A percentile compares a stretch with the other conserved stretches of the same genome.
These are phyloP conservation scores for Westerdykella sp. DNA, from an alignment of 2,329 filamentous ascomycete genomes.

Conservation along the genomic window DNA sequence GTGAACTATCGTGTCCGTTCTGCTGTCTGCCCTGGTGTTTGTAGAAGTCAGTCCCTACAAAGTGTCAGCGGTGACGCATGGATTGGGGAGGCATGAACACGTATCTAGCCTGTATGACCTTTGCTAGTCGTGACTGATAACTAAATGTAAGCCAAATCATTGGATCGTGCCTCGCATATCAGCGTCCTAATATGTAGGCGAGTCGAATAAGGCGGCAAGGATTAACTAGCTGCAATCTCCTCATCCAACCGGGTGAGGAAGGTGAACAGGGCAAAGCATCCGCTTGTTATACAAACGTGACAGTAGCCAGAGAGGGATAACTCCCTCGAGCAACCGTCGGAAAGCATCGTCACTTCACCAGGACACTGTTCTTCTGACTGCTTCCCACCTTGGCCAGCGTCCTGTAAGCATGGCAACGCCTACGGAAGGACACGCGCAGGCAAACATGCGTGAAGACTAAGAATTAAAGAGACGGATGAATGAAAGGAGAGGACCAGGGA, in stretches of 20 bases:
- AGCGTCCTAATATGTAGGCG: too few relatives aligned
- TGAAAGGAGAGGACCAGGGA: conserved; percentile 1
- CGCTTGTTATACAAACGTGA: background rate
- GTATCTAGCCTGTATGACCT: conserved; percentile 2
- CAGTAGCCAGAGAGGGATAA: conserved; percentile 1
- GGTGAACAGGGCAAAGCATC: background rate
- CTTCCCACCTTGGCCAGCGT: too few relatives aligned
- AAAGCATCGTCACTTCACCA: background rate
- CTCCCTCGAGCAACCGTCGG: conserved; percentile 1
- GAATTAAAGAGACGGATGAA: background rate
- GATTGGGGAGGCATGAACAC: conserved; percentile 3
- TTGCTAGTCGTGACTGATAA: background rate
- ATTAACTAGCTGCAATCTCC: too few relatives aligned
- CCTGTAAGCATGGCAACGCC: too few relatives aligned
- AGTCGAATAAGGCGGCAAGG: too few relatives aligned
- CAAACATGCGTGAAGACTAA: background rate
- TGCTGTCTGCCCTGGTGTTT: background rate
- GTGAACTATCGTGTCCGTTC: conserved; percentile 3
- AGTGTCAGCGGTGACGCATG: conserved; percentile 1
- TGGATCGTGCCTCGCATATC: too few relatives aligned
- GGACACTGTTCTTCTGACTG: background rate
- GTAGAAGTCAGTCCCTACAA: conserved; percentile 1
- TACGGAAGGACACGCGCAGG: background rate
- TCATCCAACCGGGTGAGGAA: too few relatives aligned
- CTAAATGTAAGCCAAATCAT: too few relatives aligned